Base-by-base conservation (phyloP, 331 rosid species). In the Arachis monticola region DNA sequence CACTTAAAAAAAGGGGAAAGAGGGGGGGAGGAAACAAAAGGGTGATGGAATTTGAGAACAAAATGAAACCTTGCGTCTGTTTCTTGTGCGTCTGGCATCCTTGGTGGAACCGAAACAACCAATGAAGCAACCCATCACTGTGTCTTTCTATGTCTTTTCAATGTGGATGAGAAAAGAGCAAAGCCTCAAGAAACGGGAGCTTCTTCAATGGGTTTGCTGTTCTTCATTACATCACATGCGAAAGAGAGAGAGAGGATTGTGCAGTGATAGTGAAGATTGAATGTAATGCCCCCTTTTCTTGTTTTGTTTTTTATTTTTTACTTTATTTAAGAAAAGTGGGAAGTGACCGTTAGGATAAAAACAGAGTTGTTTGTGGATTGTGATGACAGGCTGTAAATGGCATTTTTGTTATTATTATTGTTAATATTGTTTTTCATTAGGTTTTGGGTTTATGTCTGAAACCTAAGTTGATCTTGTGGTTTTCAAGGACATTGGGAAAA, bases 351-450 rank as follows among this genome's bases (percentile, higher is more conserved):
- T 72, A 56, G 30, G 42, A 14, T 38, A 0, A 1, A 7, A 55
- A 10, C 11, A 47, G 41, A 60, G 35, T 50, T 38, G 41, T 38
- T 38, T 38, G 41, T 38, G 4, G 4, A 38, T 38, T 38, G 62
- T 31, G 47, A 45, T 64, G 78, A 59, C 82, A 79, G 57, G 38
- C 82, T 71, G 77, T 63, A 62, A 77, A 45, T 47, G 30, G 56
- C 40, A 68, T 22, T 63, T 70, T 78, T 11, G 2, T 61, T 61
- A 35, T 77, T 38, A 35, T 38, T 38, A 38, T 68, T 77, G 48
- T 45, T 45, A 45, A 6, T 45, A 45, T 45, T 44, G 8, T 44
- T 44, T 44, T 44, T 44, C 8, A 41, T 41, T 41, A 41, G 7
- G 4, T 44, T 44, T 44, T 4, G 7, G 8, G 1, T 44, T 45